Evolutionary conservation across 2,329 filamentous ascomycete species (phyloP), one percentile per base, ranked within the genome.

Genomic region (Stachybotrys echinatus): DNA sequence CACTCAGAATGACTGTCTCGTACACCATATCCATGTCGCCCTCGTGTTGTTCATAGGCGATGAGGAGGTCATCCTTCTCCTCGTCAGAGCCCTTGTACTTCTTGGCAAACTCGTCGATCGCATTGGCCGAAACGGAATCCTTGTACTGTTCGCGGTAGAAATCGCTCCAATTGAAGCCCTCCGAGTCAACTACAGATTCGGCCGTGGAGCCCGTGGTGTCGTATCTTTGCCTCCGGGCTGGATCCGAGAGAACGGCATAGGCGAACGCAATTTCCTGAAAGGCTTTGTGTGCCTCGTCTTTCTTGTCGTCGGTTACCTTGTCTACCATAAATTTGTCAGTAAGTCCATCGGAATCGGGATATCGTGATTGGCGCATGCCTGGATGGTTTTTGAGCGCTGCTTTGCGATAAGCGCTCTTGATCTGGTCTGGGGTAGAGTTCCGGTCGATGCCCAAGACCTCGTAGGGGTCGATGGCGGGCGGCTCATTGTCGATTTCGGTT

Each of bases 181-280:
- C 85, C 4, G 81, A 79, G 64, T 90, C 87, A 27, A 86, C 79
- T 20, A 95, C 81, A 8, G 84, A 85, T 64, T 96, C 92, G 12
- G 88, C 83, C 0, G 92, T 97, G 50, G 87, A 94, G 49, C 94
- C 94, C 0, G 92, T 97, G 48, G 80, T 77, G 65, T 99, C 92
- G 73, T 96, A 99, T 52, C 89, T 88, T 59, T 84, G 84, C 58
- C 94, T 88, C 48, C 94, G 84, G 19, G 78, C 76, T 20, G 87
- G 77, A 59, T 96, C 89, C 27, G 89, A 96, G 34, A 99, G 87
- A 46, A 99, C 82, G 31, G 91, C 92, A 64, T 97, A 96, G 48
- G 94, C 92, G 62, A 96, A 92, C 21, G 92, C 92, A 58, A 99
- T 84, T 58, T 87, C 78, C 69, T 99, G 94, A 67, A 99, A 99